phyloP scores from a whole-genome alignment of 2,329 filamentous ascomycete genomes.

The Emmonsiellopsis sp. region DNA sequence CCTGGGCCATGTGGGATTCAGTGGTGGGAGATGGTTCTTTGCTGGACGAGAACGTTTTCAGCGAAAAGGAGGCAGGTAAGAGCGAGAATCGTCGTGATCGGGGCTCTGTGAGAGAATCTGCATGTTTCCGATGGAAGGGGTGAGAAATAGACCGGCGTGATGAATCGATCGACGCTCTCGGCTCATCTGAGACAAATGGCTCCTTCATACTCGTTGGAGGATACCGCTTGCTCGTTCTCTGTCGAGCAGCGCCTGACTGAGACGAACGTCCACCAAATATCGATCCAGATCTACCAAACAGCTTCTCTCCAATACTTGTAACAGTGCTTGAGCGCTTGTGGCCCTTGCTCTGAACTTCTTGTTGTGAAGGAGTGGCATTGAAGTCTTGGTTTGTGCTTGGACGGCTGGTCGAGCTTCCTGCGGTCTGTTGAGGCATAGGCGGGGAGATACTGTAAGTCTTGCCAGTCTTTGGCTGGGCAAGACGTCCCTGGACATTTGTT shows the following conservation, averaged over 20 bases:
- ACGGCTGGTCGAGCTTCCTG: constrained; percentile 47
- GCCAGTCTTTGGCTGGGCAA: constrained; percentile 64
- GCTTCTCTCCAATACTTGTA: constrained; percentile 70
- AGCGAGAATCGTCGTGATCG: constrained; percentile 63
- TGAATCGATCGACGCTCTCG: constrained; percentile 62
- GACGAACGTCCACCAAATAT: constrained; percentile 55
- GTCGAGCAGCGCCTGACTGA: constrained; percentile 22
- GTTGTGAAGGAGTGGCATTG: constrained; percentile 43
- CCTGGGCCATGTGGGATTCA: constrained; percentile 31
- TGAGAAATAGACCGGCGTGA: constrained; percentile 65
- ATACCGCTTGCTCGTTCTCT: constrained; percentile 57
- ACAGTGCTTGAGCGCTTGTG: constrained; percentile 68
- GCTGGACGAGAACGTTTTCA: constrained; percentile 54
- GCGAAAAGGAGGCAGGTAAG: constrained; percentile 53
- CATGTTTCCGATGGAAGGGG: constrained; percentile 60
- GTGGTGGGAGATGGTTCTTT: constrained; percentile 38
- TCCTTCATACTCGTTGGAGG: constrained; percentile 76
- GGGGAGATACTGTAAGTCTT: constrained; percentile 65
- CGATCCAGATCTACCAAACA: constrained; percentile 75
- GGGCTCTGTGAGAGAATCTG: constrained; percentile 52
- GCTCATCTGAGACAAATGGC: constrained; percentile 49
- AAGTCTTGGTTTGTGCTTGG: constrained; percentile 50
- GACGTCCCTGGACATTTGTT: constrained; percentile 80
- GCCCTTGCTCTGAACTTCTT: constrained; percentile 32
- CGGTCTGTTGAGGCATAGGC: constrained; percentile 50